Evolutionary conservation across 2,329 filamentous ascomycete genomes (phyloP).

Genomic region (Scolecobasidium constrictum): DNA sequence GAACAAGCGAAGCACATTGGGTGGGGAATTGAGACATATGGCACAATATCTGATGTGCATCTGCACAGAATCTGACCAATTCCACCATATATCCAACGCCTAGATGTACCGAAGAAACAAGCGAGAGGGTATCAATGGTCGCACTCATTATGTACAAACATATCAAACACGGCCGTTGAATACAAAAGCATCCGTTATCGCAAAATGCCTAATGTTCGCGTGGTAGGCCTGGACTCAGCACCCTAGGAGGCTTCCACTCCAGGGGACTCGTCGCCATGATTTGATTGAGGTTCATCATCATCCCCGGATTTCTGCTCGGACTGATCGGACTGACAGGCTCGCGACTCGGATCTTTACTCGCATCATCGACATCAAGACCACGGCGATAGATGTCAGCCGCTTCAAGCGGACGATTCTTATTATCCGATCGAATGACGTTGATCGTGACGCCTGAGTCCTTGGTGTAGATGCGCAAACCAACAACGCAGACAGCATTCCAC

Average conservation of each 20-base stretch:
- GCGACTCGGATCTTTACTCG: conserved; percentile 21
- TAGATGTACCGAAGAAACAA: too few species aligned
- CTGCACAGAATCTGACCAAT: too few species aligned
- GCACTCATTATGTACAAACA: too few species aligned
- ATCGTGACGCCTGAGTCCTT: conserved; percentile 40
- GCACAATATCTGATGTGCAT: too few species aligned
- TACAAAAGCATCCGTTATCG: too few species aligned
- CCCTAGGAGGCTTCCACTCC: not conserved
- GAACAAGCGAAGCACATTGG: too few species aligned
- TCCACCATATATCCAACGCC: too few species aligned
- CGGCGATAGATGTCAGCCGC: conserved; percentile 17
- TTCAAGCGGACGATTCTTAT: conserved; percentile 15
- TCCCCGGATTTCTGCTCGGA: not conserved
- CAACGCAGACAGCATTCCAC: conserved; percentile 52
- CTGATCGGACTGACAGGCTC: conserved; percentile 8
- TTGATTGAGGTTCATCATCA: not conserved
- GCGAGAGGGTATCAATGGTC: too few species aligned
- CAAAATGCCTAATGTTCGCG: too few species aligned
- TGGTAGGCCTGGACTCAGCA: not conserved
- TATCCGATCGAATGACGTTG: conserved; percentile 36
- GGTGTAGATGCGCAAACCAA: conserved; percentile 47
- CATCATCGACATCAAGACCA: conserved; percentile 27
- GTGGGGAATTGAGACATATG: too few species aligned
- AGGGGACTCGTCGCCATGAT: not conserved
- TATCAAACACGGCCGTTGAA: too few species aligned